These are phyloP conservation scores for Cryphonectria radicalis DNA, from an alignment of 2,329 filamentous ascomycete species.

Conservation along the genomic window DNA sequence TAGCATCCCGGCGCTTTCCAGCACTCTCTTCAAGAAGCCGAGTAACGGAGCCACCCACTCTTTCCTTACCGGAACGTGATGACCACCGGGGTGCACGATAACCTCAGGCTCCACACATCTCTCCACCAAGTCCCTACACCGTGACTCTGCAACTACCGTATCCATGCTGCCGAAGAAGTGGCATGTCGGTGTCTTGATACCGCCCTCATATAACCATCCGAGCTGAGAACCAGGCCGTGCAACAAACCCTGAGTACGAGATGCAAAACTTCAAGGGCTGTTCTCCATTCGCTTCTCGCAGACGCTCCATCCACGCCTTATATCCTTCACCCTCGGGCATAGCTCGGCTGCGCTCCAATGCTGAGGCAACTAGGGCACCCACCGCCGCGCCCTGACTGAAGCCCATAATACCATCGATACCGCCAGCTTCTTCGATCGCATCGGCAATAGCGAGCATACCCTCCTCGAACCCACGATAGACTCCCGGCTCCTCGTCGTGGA, in stretches of 20 bases:
- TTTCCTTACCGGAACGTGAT: conserved; percentile 84
- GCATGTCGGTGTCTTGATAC: conserved; percentile 64
- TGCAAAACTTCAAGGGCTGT: conserved; percentile 66
- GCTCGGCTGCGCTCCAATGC: conserved; percentile 62
- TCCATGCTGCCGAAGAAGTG: conserved; percentile 68
- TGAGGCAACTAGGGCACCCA: conserved; percentile 72
- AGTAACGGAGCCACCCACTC: conserved; percentile 81
- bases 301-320: conserved; percentile 45
- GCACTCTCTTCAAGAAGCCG: conserved; percentile 63
- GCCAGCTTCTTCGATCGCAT: conserved; percentile 59
- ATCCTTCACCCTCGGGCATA: conserved; percentile 30
- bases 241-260: conserved; percentile 78
- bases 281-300: conserved; percentile 55
- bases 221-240: conserved; percentile 61
- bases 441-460: conserved; percentile 53
- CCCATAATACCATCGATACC: conserved; percentile 80
- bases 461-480: conserved; percentile 62
- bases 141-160: conserved; percentile 63
- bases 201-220: conserved; percentile 65
- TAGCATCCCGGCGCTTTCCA: neutral
- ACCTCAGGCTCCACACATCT: conserved; percentile 52
- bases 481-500: conserved; percentile 24
- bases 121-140: conserved; percentile 52
- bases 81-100: conserved; percentile 81
- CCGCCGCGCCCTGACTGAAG: conserved; percentile 79